Conservation (phyloP, 2,329 filamentous ascomycete species). For the Alternaria solani region DNA sequence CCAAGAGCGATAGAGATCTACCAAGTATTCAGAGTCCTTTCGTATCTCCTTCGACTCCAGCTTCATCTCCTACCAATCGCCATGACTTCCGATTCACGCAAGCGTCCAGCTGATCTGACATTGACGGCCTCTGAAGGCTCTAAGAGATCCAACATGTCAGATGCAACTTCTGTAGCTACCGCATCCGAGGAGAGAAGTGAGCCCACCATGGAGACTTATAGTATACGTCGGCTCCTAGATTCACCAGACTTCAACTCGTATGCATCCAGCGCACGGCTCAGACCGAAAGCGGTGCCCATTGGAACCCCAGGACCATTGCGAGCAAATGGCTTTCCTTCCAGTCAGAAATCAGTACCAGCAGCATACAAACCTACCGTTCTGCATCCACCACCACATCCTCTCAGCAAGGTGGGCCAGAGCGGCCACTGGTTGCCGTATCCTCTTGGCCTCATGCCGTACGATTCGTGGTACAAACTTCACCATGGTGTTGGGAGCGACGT, state of each 20-base stretch:
- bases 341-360: neutral
- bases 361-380: neutral
- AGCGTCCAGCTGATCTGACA: neutral
- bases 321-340: neutral
- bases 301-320: neutral
- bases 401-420: constrained; percentile 29
- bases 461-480: constrained; percentile 36
- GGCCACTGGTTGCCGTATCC: constrained; percentile 40
- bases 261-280: neutral
- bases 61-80: neutral
- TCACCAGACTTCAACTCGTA: neutral
- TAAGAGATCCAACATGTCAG: neutral
- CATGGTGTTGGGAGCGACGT: constrained; percentile 10
- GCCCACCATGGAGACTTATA: too few relatives aligned
- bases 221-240: neutral
- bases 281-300: neutral
- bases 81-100: constrained; percentile 3
- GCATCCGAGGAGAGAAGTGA: neutral
- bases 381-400: constrained; percentile 17
- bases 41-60: too few relatives aligned
- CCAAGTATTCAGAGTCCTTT: too few relatives aligned
- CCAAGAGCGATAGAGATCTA: rapidly evolving
- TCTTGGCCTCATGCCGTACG: constrained; percentile 11
- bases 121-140: neutral
- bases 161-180: neutral